These are phyloP conservation scores for Thalia dealbata DNA, from an alignment of 176 grass and related monocot species.

Conservation along the genomic window DNA sequence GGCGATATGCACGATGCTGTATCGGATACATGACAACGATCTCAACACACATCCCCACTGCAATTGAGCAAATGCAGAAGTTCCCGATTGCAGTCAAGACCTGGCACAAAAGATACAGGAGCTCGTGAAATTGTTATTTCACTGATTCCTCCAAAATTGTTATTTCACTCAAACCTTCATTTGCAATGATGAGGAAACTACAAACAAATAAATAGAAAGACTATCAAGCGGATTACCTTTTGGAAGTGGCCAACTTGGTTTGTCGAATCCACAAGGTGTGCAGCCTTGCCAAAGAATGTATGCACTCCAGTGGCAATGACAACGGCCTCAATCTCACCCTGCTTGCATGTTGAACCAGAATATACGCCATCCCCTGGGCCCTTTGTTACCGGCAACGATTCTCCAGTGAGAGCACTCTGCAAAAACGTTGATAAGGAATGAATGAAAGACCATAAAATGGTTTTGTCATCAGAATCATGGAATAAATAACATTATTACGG, in stretches of 20 bases:
- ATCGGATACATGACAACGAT: constrained; percentile 78
- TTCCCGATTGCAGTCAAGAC: constrained; percentile 67
- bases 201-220: too few relatives aligned
- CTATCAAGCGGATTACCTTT: constrained; percentile 29
- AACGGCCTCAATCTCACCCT: constrained; percentile 60
- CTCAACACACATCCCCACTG: constrained; percentile 54
- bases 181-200: background rate
- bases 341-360: constrained; percentile 70
- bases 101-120: constrained; percentile 9
- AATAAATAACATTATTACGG: background rate
- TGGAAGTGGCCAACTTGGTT: constrained; percentile 86
- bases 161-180: background rate
- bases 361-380: constrained; percentile 63
- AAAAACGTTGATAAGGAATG: background rate
- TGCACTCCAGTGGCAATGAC: constrained; percentile 77
- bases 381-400: constrained; percentile 64
- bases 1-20: constrained; percentile 52
- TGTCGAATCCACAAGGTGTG: constrained; percentile 68
- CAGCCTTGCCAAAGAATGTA: constrained; percentile 81
- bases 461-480: background rate
- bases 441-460: background rate
- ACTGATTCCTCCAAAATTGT: too few relatives aligned
- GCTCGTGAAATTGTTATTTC: constrained; percentile 3
- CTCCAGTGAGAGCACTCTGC: constrained; percentile 62
- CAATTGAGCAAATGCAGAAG: constrained; percentile 73